Percentiles rank a stretch among this genome's conserved stretches.
Evolutionary conservation across 2,329 filamentous ascomycete genomes (phyloP).

Genomic region (Neopestalotiopsis rosae): DNA sequence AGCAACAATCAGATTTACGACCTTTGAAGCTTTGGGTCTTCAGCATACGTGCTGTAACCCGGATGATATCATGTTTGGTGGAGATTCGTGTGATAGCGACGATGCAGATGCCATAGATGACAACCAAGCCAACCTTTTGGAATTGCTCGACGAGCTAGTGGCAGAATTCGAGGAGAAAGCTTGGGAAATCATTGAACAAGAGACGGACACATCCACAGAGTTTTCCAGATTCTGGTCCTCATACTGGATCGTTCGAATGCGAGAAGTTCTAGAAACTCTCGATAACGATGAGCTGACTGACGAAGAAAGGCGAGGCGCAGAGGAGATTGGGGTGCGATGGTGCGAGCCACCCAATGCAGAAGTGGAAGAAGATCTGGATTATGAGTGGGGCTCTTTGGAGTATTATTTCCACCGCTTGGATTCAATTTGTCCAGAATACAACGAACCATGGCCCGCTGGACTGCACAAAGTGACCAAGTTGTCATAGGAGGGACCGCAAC

Average conservation of each 20-base stretch:
- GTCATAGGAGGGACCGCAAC: neutral
- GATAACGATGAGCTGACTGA: neutral
- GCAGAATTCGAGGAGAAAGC: neutral
- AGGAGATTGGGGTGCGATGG: neutral
- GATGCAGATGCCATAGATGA: neutral
- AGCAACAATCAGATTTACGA: neutral
- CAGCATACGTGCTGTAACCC: neutral
- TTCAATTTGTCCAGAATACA: slow-evolving; percentile 9
- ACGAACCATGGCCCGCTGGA: slow-evolving; percentile 9
- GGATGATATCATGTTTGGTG: neutral
- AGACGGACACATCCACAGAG: neutral
- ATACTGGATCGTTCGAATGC: neutral
- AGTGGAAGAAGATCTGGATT: neutral
- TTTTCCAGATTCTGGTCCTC: neutral
- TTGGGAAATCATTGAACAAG: neutral
- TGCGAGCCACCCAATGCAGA: neutral
- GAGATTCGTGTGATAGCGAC: neutral
- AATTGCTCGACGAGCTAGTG: neutral
- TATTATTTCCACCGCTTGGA: neutral
- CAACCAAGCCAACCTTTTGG: neutral
- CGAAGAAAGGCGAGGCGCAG: neutral
- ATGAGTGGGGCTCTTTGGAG: neutral
- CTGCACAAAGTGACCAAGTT: neutral
- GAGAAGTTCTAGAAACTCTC: neutral
- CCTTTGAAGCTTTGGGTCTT: neutral